Base-by-base conservation (phyloP, 176 grass and related monocot genomes). In the Hsuehochloa calcarea region DNA sequence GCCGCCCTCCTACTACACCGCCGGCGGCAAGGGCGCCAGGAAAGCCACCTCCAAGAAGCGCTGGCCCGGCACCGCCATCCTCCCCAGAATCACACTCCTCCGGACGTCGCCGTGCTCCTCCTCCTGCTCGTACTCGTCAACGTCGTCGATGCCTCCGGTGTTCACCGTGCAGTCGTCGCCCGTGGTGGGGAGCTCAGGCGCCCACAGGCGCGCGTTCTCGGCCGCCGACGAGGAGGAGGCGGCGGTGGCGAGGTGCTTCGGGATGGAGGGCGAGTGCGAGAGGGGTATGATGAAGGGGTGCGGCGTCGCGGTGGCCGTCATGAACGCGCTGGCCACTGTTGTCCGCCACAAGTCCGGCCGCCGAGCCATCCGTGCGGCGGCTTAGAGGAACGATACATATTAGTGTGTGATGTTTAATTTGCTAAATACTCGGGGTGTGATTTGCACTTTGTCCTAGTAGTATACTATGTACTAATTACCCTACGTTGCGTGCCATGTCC, bases 1-100 rank as follows among this genome's bases (percentile, higher is more conserved):
- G 22, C 90, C 90, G 38, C 90, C 90, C 6, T 91, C 90, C 27
- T 91, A 88, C 90, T 91, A 88, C 77, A 0, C 81, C 5, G 16
- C 52, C 4, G 68, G 37, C 9, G 14, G 34, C 2, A 65, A 19
- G 43, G 46, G 56, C 44, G n/a, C 23, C 65, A 61, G 1, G 64
- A 74, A 52, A 17, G 80, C 20, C 5, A 31, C 5, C 17, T 61
- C 15, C 1, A 65, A 6, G 38, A 66, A 26, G 10, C 55, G 72
- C 27, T 67, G 60, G 70, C 56, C 49, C 38, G 1, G 44, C 14
- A 45, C 20, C 67, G 63, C 65, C 88, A 69, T 81, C 31, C 5
- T 71, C 71, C 73, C 74, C 35, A 63, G 40, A 29, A 22, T 85
- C 74, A 10, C 26, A 2, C 69, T 84, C 68, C 82, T 80, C 46